These are phyloP conservation scores for Vickermania ingenoplastis DNA, from an alignment of 208 protist species.

Conservation along the genomic window DNA sequence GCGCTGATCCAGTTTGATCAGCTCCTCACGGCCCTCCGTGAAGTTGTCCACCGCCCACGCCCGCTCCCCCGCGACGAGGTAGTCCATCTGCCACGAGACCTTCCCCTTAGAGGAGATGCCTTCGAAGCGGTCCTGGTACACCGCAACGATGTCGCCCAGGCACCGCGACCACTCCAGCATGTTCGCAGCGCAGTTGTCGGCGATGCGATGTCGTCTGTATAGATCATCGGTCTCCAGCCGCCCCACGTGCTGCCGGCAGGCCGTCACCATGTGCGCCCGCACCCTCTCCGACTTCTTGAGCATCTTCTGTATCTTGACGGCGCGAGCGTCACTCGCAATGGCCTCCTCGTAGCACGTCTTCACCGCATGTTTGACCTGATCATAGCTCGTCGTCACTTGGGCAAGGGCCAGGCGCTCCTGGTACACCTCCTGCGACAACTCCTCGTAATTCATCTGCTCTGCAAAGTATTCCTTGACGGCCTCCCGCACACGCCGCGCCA, in stretches of 20 bases:
- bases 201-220: slow-evolving; percentile 49
- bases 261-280: slow-evolving; percentile 19
- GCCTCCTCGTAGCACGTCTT: slow-evolving; percentile 22
- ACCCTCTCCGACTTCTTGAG: slow-evolving; percentile 26
- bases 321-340: slow-evolving; percentile 10
- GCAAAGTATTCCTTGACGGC: slow-evolving; percentile 52
- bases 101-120: slow-evolving; percentile 18
- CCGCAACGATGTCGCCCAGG: slow-evolving; percentile 31
- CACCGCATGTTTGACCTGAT: slow-evolving; percentile 30
- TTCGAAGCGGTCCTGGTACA: slow-evolving; percentile 58
- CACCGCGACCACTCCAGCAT: slow-evolving; percentile 48
- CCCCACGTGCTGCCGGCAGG: slow-evolving; percentile 34
- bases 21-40: slow-evolving; percentile 37
- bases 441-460: slow-evolving; percentile 67
- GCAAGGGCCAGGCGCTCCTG: slow-evolving; percentile 33
- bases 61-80: slow-evolving; percentile 53
- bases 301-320: slow-evolving; percentile 16
- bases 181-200: slow-evolving; percentile 22
- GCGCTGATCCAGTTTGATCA: slow-evolving; percentile 23
- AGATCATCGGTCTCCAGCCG: slow-evolving; percentile 33
- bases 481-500: slow-evolving; percentile 64
- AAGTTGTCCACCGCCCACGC: slow-evolving; percentile 52
- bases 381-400: slow-evolving; percentile 54
- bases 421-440: slow-evolving; percentile 38
- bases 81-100: slow-evolving; percentile 50